phyloP scores from a whole-genome alignment of 495 filamentous ascomycete species.

The Geopyxis carbonaria region DNA sequence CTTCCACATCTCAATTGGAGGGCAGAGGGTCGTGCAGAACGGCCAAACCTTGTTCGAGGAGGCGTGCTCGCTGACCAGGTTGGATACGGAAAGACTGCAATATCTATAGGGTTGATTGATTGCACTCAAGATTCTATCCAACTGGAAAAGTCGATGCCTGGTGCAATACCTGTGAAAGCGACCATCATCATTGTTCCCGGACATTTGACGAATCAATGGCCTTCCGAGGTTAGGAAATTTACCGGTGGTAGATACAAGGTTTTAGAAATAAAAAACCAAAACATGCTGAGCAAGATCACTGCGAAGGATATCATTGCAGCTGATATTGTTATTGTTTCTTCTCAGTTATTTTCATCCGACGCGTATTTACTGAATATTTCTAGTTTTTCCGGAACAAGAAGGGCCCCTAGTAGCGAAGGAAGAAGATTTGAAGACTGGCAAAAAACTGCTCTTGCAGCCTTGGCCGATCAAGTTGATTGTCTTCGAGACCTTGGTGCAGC shows the following conservation, averaged over 20 bases:
- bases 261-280: conserved; percentile 27
- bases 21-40: conserved; percentile 40
- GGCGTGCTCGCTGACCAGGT: conserved; percentile 63
- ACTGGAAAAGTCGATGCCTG: conserved; percentile 16
- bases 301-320: conserved; percentile 34
- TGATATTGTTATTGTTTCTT: conserved; percentile 39
- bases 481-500: conserved; percentile 14
- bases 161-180: conserved; percentile 39
- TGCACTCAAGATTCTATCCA: conserved; percentile 19
- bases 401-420: conserved; percentile 27
- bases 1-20: conserved; percentile 43
- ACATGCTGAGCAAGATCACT: conserved; percentile 26
- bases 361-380: conserved; percentile 36
- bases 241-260: conserved; percentile 33
- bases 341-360: conserved; percentile 30
- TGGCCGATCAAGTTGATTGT: conserved; percentile 30
- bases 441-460: conserved; percentile 26
- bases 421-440: conserved; percentile 43
- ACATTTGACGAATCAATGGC: conserved; percentile 53
- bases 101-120: conserved; percentile 50
- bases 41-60: conserved; percentile 36
- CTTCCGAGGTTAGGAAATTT: conserved; percentile 42
- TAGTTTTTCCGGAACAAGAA: conserved; percentile 35
- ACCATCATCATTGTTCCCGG: conserved; percentile 52
- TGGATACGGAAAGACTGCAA: conserved; percentile 68